Percentiles rank a stretch among this genome's conserved stretches.
phyloP scores from a whole-genome alignment of 2,329 filamentous ascomycete genomes.

The Aureobasidium mangrovei region DNA sequence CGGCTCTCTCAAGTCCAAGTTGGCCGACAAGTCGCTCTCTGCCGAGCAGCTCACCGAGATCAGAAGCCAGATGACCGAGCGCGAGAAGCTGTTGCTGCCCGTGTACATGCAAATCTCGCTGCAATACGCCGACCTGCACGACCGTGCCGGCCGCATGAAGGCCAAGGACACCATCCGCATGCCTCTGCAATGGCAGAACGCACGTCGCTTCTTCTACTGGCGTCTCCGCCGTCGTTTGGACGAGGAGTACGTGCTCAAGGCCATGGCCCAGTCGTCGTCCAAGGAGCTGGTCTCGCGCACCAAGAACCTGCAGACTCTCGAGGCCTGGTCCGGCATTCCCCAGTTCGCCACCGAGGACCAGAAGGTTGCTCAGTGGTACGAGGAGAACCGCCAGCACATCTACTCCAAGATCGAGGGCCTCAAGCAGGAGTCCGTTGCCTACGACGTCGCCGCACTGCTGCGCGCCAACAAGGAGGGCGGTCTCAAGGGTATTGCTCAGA shows the following conservation, averaged over 20 bases:
- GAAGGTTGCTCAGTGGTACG: conserved; percentile 87
- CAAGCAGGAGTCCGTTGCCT: conserved; percentile 64
- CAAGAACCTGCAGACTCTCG: conserved; percentile 61
- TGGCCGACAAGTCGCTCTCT: conserved; percentile 57
- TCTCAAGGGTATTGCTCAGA: conserved; percentile 77
- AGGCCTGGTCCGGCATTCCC: conserved; percentile 71
- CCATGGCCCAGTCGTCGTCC: conserved; percentile 50
- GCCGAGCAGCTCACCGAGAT: conserved; percentile 68
- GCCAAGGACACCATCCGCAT: conserved; percentile 91
- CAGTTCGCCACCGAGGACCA: conserved; percentile 73
- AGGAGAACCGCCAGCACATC: conserved; percentile 80
- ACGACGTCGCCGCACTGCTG: conserved; percentile 61
- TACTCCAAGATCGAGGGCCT: conserved; percentile 76
- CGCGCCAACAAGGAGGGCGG: conserved; percentile 58
- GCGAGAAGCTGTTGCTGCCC: conserved; percentile 81
- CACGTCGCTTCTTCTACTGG: conserved; percentile 99
- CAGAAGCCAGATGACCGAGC: conserved; percentile 73
- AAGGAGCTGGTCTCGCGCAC: conserved; percentile 34
- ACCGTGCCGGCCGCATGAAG: conserved; percentile 94
- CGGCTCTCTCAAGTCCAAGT: conserved; percentile 70
- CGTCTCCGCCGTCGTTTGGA: conserved; percentile 91
- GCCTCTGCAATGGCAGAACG: conserved; percentile 74
- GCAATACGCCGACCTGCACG: conserved; percentile 95
- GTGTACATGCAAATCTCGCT: conserved; percentile 93
- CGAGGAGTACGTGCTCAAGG: conserved; percentile 93